A percentile compares a stretch with the other conserved stretches of the same genome.
phyloP scores from a whole-genome alignment of 148 eudicot species.

The Tetragonia tetragonoides region DNA sequence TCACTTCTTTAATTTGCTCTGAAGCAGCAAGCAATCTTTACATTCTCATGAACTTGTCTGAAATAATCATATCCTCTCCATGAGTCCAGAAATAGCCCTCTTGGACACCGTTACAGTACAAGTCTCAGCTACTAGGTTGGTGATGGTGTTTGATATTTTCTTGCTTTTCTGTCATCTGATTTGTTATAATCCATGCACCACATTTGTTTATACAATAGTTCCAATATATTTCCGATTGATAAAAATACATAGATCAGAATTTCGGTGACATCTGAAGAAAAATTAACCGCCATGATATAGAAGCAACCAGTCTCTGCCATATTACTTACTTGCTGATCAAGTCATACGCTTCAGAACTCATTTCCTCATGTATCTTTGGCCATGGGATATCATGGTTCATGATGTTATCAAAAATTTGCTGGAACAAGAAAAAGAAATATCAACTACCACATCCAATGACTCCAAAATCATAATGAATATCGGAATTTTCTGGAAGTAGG shows the following conservation, averaged over 20 bases:
- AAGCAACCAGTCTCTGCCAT: not conserved
- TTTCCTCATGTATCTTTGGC: slow-evolving; percentile 89
- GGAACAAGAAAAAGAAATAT: slow-evolving; percentile 32
- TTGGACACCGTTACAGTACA: not conserved
- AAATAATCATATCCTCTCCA: not conserved
- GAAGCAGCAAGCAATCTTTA: not conserved
- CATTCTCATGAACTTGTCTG: not conserved
- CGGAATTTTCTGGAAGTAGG: not conserved
- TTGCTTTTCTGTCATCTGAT: not conserved
- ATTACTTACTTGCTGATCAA: slow-evolving; percentile 81
- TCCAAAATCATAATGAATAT: slow-evolving; percentile 12
- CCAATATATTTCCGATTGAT: not conserved
- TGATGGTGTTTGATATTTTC: not conserved
- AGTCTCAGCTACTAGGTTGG: not conserved
- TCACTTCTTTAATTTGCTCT: not conserved
- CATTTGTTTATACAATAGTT: not conserved
- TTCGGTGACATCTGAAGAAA: not conserved
- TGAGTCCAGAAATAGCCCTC: not conserved
- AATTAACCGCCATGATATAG: not conserved
- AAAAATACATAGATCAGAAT: not conserved
- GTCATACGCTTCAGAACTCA: slow-evolving; percentile 82
- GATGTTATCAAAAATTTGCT: slow-evolving; percentile 94
- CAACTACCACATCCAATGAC: slow-evolving; percentile 7
- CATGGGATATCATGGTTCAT: slow-evolving; percentile 94
- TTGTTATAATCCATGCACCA: not conserved